Conservation (phyloP, 2,329 filamentous ascomycete species). For the Teratosphaeria destructans region DNA sequence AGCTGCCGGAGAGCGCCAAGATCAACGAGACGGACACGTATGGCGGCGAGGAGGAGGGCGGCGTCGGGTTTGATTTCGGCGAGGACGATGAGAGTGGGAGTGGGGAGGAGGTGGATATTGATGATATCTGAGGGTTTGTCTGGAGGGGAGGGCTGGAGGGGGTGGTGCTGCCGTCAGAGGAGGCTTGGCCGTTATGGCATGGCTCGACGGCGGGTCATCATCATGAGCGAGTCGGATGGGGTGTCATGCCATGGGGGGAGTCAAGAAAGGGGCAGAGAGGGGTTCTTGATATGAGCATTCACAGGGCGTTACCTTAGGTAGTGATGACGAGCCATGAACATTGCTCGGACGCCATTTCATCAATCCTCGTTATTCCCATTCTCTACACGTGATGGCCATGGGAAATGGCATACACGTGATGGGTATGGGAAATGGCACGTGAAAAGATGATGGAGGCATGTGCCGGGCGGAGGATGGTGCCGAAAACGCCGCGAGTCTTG, state of each 20-base stretch:
- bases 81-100: constrained; percentile 59
- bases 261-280: not conserved
- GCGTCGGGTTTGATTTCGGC: constrained; percentile 97
- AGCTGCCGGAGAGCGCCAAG: constrained; percentile 94
- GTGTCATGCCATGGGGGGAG: not conserved
- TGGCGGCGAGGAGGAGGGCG: constrained; percentile 82
- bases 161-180: not conserved
- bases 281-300: not conserved
- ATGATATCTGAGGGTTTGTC: constrained; percentile 61
- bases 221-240: not conserved
- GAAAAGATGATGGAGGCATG: not conserved
- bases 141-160: not conserved
- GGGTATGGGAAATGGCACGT: not conserved
- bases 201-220: not conserved
- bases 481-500: not conserved
- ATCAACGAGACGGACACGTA: constrained; percentile 99
- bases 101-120: constrained; percentile 80
- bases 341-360: not conserved
- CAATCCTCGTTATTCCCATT: not conserved
- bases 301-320: not conserved
- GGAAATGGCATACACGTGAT: too few species aligned
- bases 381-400: too few species aligned
- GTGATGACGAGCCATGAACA: not conserved
- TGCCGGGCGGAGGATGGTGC: not conserved
- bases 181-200: not conserved